Evolutionary conservation across 129 eudicot species (phyloP).

Genomic region (Flaveria linearis): DNA sequence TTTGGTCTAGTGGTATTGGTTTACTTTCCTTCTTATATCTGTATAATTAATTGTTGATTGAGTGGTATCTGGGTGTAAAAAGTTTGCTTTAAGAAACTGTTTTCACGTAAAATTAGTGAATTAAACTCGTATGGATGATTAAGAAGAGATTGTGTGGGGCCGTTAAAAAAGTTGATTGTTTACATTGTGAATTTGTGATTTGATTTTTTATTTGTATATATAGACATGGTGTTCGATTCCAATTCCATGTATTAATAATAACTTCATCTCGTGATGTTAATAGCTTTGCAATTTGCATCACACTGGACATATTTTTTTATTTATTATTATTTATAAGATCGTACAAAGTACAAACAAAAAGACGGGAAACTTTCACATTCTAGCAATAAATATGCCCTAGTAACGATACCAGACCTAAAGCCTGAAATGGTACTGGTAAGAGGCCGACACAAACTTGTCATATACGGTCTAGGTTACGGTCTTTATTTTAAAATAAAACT

Average conservation of each 20-base stretch:
- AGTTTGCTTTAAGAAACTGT: no score
- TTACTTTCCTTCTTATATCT: no score
- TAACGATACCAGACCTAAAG: not conserved
- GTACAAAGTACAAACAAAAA: not conserved
- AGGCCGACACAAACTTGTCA: not conserved
- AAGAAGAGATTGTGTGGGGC: constrained; percentile 35
- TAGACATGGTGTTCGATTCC: no score
- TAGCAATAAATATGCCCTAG: not conserved
- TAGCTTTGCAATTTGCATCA: no score
- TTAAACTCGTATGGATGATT: constrained; percentile 4
- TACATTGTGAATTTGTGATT: constrained; percentile 1
- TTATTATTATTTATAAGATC: no score
- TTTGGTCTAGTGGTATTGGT: no score
- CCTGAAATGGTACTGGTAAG: not conserved
- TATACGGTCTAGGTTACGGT: not conserved
- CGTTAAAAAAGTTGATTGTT: constrained; percentile 33
- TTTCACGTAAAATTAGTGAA: not conserved
- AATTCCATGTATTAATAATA: no score
- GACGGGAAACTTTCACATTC: not conserved
- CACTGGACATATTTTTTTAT: no score
- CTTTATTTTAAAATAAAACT: not conserved
- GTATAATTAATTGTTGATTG: no score
- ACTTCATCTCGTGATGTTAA: not conserved
- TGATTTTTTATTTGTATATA: not conserved
- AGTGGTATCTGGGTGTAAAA: no score